These are phyloP conservation scores for Crithidia bombi DNA, from an alignment of 208 protist species.

Conservation along the genomic window DNA sequence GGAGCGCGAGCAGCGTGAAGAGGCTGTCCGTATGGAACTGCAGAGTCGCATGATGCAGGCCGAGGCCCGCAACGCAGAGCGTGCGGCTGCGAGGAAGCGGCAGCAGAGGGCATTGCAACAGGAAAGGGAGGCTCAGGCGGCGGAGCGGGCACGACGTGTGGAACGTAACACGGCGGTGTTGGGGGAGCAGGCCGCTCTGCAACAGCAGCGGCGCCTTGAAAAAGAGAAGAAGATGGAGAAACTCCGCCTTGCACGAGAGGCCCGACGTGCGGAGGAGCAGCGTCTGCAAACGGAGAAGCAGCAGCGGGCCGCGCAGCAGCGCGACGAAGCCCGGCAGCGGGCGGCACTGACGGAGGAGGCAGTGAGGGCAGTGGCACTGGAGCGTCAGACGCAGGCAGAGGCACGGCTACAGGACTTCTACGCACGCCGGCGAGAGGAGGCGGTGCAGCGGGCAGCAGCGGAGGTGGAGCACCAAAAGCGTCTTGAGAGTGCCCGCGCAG, in stretches of 20 bases:
- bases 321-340: conserved; percentile 52
- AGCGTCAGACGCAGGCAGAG: conserved; percentile 63
- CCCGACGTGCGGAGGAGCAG: conserved; percentile 45
- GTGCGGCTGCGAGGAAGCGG: conserved; percentile 53
- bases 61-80: conserved; percentile 52
- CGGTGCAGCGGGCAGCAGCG: conserved; percentile 26
- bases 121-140: conserved; percentile 44
- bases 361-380: conserved; percentile 46
- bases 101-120: conserved; percentile 36
- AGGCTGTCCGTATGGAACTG: conserved; percentile 46
- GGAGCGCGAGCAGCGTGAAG: conserved; percentile 58
- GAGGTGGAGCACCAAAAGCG: conserved; percentile 51
- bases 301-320: conserved; percentile 45
- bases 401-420: conserved; percentile 56
- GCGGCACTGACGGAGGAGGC: conserved; percentile 56
- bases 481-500: conserved; percentile 38
- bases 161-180: conserved; percentile 50
- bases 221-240: conserved; percentile 62
- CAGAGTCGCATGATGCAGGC: conserved; percentile 54
- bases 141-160: conserved; percentile 63
- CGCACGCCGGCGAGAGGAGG: conserved; percentile 44
- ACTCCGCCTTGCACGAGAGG: conserved; percentile 38
- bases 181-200: conserved; percentile 40
- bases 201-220: conserved; percentile 48
- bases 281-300: conserved; percentile 46